phyloP scores from a whole-genome alignment of 768 basidiomycete genomes.

The Agrocybe praecox region DNA sequence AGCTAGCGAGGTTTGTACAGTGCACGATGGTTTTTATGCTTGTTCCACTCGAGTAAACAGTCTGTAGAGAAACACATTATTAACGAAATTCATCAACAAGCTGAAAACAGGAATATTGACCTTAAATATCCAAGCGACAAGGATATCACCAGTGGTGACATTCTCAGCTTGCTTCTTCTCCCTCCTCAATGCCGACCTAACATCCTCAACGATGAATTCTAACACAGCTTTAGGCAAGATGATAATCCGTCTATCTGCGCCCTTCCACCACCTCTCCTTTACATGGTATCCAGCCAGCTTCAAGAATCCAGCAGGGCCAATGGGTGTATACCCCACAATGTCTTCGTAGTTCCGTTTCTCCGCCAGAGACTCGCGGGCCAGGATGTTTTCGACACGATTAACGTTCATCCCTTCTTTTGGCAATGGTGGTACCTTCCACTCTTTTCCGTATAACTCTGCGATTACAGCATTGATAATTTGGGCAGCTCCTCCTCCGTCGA shows the following conservation, averaged over 20 bases:
- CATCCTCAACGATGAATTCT: conserved; percentile 28
- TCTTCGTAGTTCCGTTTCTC: conserved; percentile 12
- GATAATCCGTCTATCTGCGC: conserved; percentile 34
- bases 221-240: conserved; percentile 33
- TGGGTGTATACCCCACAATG: conserved; percentile 24
- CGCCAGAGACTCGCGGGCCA: conserved; percentile 20
- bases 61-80: conserved; percentile 22
- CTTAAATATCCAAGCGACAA: conserved; percentile 44
- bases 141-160: conserved; percentile 39
- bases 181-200: conserved; percentile 24
- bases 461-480: conserved; percentile 37
- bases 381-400: conserved; percentile 34
- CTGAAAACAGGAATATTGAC: conserved; percentile 16
- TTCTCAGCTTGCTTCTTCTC: conserved; percentile 14
- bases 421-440: conserved; percentile 37
- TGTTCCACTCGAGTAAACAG: conserved; percentile 34
- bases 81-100: not conserved
- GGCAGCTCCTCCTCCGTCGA: conserved; percentile 43
- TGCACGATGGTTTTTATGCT: conserved; percentile 30
- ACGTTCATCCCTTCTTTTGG: conserved; percentile 31
- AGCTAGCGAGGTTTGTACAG: conserved; percentile 39
- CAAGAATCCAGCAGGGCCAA: conserved; percentile 30
- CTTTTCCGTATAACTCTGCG: conserved; percentile 37
- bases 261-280: conserved; percentile 37
- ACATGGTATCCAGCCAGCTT: conserved; percentile 37